Evolutionary conservation across 352 stramenopile genomes (phyloP).

Genomic region (Globisporangium rhizosaccharum): DNA sequence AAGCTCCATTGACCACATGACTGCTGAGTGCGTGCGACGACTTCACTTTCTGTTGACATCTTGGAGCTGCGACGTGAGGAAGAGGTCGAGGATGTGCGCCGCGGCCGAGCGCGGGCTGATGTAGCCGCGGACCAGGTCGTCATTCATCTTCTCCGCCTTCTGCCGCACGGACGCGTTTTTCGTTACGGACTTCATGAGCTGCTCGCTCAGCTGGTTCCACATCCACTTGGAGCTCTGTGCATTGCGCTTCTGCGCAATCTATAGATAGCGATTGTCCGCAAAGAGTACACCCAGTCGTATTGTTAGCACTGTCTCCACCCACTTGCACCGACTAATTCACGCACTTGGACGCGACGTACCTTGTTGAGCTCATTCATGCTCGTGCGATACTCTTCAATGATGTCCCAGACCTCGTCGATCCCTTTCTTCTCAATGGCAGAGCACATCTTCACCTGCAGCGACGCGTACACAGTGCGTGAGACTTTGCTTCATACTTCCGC

Average conservation of each 20-base stretch:
- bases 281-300: background rate
- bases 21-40: background rate
- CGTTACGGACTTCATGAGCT: conserved; percentile 63
- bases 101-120: conserved; percentile 63
- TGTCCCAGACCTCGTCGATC: conserved; percentile 65
- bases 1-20: background rate
- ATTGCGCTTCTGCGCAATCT: conserved; percentile 68
- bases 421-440: conserved; percentile 64
- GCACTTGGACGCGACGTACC: conserved; percentile 13
- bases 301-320: background rate
- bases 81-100: conserved; percentile 47
- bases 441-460: conserved; percentile 55
- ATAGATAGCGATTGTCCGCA: background rate
- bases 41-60: background rate
- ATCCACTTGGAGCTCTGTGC: conserved; percentile 76
- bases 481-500: background rate
- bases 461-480: background rate
- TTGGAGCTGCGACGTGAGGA: conserved; percentile 42
- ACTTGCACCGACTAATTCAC: background rate
- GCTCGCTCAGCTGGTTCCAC: conserved; percentile 75
- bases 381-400: conserved; percentile 51
- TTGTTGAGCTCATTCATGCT: conserved; percentile 58
- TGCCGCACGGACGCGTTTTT: conserved; percentile 34
- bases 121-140: conserved; percentile 57
- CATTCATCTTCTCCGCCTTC: conserved; percentile 51